These are phyloP conservation scores for Viridothelium virens DNA, from an alignment of 495 filamentous ascomycete species.

Conservation along the genomic window DNA sequence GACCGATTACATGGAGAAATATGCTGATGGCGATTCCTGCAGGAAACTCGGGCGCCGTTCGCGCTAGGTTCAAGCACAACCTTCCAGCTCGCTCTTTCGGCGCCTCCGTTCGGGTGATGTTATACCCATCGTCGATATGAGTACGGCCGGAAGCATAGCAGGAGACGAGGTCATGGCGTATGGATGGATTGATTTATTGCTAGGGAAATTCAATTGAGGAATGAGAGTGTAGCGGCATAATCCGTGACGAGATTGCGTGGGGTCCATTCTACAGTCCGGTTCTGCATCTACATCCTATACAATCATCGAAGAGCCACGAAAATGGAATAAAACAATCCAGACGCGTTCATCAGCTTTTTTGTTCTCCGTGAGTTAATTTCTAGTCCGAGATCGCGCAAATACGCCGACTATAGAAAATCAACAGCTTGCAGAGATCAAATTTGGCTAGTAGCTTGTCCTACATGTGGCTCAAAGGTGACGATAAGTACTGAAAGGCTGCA, in stretches of 20 bases:
- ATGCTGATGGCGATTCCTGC: slow-evolving; percentile 13
- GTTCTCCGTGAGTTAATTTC: too few species aligned
- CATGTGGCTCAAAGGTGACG: not conserved
- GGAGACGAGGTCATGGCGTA: not conserved
- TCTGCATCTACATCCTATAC: not conserved
- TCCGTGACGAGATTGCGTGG: not conserved
- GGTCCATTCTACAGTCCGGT: not conserved
- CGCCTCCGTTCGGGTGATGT: slow-evolving; percentile 94
- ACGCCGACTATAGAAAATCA: not conserved
- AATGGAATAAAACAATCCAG: not conserved
- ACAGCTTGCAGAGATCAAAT: not conserved
- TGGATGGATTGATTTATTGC: not conserved
- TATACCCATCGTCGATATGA: slow-evolving; percentile 81
- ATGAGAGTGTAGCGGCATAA: not conserved
- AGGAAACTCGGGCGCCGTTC: slow-evolving; percentile 95
- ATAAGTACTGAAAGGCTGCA: not conserved
- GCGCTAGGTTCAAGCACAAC: slow-evolving; percentile 90
- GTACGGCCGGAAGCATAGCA: not conserved
- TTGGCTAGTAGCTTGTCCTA: not conserved
- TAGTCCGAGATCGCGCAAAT: too few species aligned
- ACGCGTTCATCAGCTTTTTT: too few species aligned
- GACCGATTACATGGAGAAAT: not conserved
- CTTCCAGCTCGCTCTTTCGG: slow-evolving; percentile 94
- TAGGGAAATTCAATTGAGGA: not conserved
- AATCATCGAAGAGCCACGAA: not conserved